Evolutionary conservation across 2,329 filamentous ascomycete species (phyloP).

Genomic region (Nothomitra cinnamomea): DNA sequence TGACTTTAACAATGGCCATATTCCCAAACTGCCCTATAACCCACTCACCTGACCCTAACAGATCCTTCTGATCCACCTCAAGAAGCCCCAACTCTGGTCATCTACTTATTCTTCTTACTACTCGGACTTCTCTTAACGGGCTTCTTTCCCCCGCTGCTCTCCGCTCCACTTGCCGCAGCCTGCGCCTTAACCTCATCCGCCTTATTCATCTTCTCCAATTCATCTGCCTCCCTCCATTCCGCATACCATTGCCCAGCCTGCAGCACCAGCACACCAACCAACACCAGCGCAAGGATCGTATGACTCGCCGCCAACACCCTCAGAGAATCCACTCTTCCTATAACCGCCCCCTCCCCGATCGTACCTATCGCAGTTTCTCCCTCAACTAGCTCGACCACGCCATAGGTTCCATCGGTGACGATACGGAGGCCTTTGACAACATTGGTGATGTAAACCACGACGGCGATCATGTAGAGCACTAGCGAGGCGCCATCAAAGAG

Average conservation of each 20-base stretch:
- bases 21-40: no score
- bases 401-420: constrained; percentile 54
- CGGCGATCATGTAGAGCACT: constrained; percentile 64
- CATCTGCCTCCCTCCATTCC: constrained; percentile 77
- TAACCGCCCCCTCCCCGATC: constrained; percentile 38
- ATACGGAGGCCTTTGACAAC: constrained; percentile 88
- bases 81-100: no score
- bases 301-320: constrained; percentile 88
- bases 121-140: background rate
- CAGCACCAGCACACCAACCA: constrained; percentile 79
- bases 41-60: no score
- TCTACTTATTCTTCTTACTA: constrained; percentile 2
- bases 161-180: background rate
- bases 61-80: no score
- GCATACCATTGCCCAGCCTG: constrained; percentile 99
- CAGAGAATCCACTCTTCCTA: constrained; percentile 76
- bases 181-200: background rate
- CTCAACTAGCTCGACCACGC: constrained; percentile 13
- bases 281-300: constrained; percentile 81
- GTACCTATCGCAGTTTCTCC: constrained; percentile 23
- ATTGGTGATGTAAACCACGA: constrained; percentile 88
- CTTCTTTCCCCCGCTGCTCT: background rate
- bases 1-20: no score
- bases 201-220: constrained; percentile 32
- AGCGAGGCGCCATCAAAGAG: constrained; percentile 70